phyloP scores from a whole-genome alignment of 2,329 filamentous ascomycete genomes.

The Aspergillus proliferans region DNA sequence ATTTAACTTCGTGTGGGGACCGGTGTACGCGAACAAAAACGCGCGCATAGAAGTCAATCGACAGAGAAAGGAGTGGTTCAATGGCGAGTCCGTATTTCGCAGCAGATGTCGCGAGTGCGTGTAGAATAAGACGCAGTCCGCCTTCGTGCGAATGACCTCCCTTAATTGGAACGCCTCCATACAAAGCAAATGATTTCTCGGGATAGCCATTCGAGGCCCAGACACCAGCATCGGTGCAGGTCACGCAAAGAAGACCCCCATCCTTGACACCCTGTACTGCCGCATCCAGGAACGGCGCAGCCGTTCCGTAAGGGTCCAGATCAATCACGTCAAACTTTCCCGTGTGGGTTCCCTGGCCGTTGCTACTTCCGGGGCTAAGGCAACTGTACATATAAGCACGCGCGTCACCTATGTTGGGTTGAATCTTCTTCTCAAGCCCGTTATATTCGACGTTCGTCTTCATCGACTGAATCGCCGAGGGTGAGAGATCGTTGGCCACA shows the following conservation, averaged over 20 bases:
- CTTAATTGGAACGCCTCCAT: conserved; percentile 82
- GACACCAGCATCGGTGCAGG: conserved; percentile 91
- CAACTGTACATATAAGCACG: conserved; percentile 83
- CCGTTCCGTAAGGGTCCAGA: conserved; percentile 91
- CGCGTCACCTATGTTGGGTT: conserved; percentile 72
- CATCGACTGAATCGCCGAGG: conserved; percentile 72
- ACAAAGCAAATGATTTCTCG: conserved; percentile 90
- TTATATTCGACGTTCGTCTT: conserved; percentile 81
- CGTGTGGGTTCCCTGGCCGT: conserved; percentile 27
- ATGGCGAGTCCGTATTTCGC: conserved; percentile 81
- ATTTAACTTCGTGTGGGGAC: conserved; percentile 81
- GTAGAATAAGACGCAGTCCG: conserved; percentile 77
- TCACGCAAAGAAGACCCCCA: conserved; percentile 86
- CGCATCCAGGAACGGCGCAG: conserved; percentile 84
- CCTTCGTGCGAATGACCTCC: conserved; percentile 82
- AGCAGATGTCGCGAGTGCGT: conserved; percentile 72
- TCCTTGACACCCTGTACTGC: conserved; percentile 82
- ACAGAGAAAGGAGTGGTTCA: conserved; percentile 84
- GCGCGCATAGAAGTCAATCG: conserved; percentile 91
- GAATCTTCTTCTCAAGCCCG: conserved; percentile 62
- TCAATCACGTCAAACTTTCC: conserved; percentile 88
- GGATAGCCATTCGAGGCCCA: conserved; percentile 92
- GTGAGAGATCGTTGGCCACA: conserved; percentile 83
- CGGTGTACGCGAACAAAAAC: conserved; percentile 78
- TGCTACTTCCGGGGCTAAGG: conserved; percentile 42